Evolutionary conservation across 371 early-diverging fungal genomes (phyloP).

Genomic region (Circinella umbellata): DNA sequence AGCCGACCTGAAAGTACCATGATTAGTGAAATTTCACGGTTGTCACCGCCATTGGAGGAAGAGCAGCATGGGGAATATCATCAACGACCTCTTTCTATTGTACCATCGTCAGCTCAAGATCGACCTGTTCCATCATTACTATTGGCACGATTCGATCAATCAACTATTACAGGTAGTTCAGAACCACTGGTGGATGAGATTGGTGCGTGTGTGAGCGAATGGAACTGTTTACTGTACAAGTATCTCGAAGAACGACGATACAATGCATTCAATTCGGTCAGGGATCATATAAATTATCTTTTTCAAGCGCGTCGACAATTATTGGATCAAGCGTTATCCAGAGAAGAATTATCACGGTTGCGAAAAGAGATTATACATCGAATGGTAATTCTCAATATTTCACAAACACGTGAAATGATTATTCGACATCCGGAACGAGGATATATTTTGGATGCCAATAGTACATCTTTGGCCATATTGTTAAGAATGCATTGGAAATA

Average conservation of each 20-base stretch:
- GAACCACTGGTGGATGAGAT: constrained; percentile 78
- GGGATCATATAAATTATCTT: constrained; percentile 61
- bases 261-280: constrained; percentile 54
- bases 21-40: background rate
- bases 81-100: too few species aligned
- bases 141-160: constrained; percentile 56
- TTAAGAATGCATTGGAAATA: constrained; percentile 64
- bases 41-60: background rate
- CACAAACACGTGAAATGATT: constrained; percentile 62
- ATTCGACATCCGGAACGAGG: constrained; percentile 72
- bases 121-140: constrained; percentile 38
- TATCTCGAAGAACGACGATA: constrained; percentile 64
- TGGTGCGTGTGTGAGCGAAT: constrained; percentile 69
- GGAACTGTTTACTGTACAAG: constrained; percentile 60
- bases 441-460: constrained; percentile 59
- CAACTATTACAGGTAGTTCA: constrained; percentile 57
- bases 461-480: constrained; percentile 60
- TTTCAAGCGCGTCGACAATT: constrained; percentile 72
- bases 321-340: constrained; percentile 68
- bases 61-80: background rate
- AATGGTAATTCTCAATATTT: constrained; percentile 61
- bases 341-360: constrained; percentile 60
- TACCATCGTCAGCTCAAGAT: background rate
- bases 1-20: constrained; percentile 10
- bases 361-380: constrained; percentile 63